Percentiles rank a stretch among this genome's conserved stretches.
These are phyloP conservation scores for Avena insularis DNA, from an alignment of 176 grass and related monocot genomes.

Conservation along the genomic window DNA sequence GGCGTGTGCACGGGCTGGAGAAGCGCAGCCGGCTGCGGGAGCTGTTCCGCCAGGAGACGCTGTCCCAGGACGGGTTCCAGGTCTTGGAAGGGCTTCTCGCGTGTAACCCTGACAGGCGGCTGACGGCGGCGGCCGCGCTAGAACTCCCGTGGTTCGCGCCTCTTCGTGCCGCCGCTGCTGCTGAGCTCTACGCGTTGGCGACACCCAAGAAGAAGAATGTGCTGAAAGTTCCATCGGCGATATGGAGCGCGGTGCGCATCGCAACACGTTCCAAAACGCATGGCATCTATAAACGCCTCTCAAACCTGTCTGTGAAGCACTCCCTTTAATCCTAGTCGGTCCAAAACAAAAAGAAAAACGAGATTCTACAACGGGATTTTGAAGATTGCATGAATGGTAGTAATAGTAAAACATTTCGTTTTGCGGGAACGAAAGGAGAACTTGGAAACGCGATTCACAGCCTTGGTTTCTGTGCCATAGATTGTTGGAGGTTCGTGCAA, in stretches of 20 bases:
- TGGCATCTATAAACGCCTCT: not conserved
- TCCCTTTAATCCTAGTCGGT: no score
- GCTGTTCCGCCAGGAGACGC: not conserved
- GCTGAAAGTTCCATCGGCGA: not conserved
- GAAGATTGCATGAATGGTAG: no score
- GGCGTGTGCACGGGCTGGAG: not conserved
- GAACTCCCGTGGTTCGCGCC: not conserved
- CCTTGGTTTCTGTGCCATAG: no score
- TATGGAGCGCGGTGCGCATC: not conserved
- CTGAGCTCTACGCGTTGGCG: not conserved
- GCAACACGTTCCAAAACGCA: not conserved
- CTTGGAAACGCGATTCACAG: no score
- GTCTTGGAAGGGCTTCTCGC: not conserved
- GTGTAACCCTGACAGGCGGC: not conserved
- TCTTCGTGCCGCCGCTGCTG: not conserved
- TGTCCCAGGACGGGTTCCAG: not conserved
- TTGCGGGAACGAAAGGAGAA: no score
- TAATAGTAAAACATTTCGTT: no score
- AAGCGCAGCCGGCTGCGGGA: not conserved
- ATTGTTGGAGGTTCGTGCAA: no score
- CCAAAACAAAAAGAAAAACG: no score
- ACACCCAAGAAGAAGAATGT: not conserved
- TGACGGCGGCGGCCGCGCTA: constrained; percentile 3
- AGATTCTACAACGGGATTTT: no score
- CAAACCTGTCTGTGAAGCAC: no score